Evolutionary conservation across 805 yeast species (phyloP), one percentile per base, ranked within the genome.

Genomic region (Wickerhamomyces bisporus): DNA sequence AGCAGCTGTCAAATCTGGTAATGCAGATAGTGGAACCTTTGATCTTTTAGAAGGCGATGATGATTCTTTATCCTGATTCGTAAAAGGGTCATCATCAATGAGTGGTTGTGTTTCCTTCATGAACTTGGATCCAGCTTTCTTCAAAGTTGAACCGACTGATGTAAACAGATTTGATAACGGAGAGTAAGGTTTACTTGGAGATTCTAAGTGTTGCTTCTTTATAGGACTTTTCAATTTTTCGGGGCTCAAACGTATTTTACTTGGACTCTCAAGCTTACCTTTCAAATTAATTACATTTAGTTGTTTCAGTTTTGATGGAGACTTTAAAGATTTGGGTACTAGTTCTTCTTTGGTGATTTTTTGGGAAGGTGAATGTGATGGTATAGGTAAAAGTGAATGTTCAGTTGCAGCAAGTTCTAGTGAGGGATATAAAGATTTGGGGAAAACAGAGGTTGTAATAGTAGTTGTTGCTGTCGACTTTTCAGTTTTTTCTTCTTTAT

Each of bases 141-240:
- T 43, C 24, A 55, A 31, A 0, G 55, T 50, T 3, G 56, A 48
- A 6, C 50, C 48, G 10, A 54, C 50, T 13, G 58, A 45, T 5
- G 55, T 43, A 36, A 53, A 51, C 13, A 52, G 25, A 32, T 41
- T 45, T 8, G 57, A 49, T 3, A 55, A 27, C 8, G 58, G 60
- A 2, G 60, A 55, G n/a, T 43, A 28, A 5, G 38, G 27, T 15
- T 36, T 37, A 7, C 23, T 18, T 11, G 49, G 43, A 3, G 48
- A 37, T 8, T 11, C 25, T 8, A 29, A 3, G 2, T 13, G 16
- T 6, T 7, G 15, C 16, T 23, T 21, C 15, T 30, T 30, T 13
- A 24, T 12, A 8, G 50, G 48, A 23, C 47, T 42, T n/a, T 39
- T 34, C 11, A 39, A 40, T 20, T 42, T 38, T 10, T 21, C 10